phyloP scores from a whole-genome alignment of 1,284 basidiomycete genomes.

The Fomitopsis schrenkii region DNA sequence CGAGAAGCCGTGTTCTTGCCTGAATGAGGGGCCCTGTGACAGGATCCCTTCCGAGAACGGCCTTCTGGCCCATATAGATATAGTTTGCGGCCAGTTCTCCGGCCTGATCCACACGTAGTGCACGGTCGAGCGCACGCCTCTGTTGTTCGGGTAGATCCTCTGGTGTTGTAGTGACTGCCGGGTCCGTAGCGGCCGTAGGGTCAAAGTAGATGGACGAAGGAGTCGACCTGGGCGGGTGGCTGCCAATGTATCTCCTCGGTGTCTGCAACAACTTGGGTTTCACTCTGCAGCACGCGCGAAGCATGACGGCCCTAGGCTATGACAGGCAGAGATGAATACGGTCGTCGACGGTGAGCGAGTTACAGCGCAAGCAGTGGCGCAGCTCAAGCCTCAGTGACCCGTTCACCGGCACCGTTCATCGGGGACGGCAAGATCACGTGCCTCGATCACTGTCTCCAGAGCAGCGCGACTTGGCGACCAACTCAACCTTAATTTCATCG shows the following conservation, averaged over 20 bases:
- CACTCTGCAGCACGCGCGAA: background rate
- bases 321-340: too few species aligned
- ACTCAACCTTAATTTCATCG: background rate
- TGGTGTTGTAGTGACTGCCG: slow-evolving; percentile 46
- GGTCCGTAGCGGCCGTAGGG: slow-evolving; percentile 26
- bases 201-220: slow-evolving; percentile 34
- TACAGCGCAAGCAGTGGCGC: too few species aligned
- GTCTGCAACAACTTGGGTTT: background rate
- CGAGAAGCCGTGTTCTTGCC: background rate
- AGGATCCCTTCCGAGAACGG: slow-evolving; percentile 62
- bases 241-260: background rate
- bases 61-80: slow-evolving; percentile 85
- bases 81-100: slow-evolving; percentile 92
- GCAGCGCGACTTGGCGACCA: background rate
- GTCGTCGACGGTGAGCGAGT: too few species aligned
- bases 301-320: background rate
- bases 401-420: too few species aligned
- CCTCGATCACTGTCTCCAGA: background rate
- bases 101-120: slow-evolving; percentile 86
- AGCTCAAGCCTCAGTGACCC: too few species aligned
- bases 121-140: slow-evolving; percentile 50
- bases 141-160: slow-evolving; percentile 42
- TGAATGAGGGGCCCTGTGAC: slow-evolving; percentile 70
- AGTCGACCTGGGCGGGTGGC: background rate
- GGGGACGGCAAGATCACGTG: background rate